Conservation (phyloP, 2,329 filamentous ascomycete genomes). For the Penicillium rolfsii region DNA sequence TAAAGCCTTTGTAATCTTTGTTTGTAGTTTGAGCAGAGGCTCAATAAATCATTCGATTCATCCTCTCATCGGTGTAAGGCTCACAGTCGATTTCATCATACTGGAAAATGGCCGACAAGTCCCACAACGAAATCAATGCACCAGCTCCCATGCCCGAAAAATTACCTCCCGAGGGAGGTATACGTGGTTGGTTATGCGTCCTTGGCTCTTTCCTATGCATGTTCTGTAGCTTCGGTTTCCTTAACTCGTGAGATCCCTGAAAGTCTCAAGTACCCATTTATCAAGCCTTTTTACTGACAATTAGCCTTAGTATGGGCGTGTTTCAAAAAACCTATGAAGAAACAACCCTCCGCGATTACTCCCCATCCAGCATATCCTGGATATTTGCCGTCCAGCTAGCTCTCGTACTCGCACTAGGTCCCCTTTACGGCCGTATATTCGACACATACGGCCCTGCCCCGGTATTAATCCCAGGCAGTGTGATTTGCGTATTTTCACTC, state of each 20-base stretch:
- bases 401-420: too few species aligned
- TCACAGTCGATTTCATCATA: too few species aligned
- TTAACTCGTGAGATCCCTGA: conserved; percentile 10
- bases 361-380: conserved; percentile 6
- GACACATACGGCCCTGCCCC: too few species aligned
- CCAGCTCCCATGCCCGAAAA: not conserved
- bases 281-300: not conserved
- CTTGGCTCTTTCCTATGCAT: conserved; percentile 35
- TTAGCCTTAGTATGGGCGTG: conserved; percentile 41
- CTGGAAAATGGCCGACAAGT: too few species aligned
- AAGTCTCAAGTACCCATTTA: not conserved
- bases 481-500: too few species aligned
- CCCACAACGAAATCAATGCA: not conserved
- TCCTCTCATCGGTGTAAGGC: too few species aligned
- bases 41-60: too few species aligned
- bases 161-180: conserved; percentile 37
- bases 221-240: conserved; percentile 10
- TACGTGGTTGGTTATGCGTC: conserved; percentile 47
- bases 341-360: conserved; percentile 45
- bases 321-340: conserved; percentile 52
- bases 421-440: too few species aligned
- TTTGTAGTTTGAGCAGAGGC: too few species aligned
- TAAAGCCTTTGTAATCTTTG: not conserved
- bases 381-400: too few species aligned
- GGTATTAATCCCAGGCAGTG: too few species aligned